Evolutionary conservation across 495 filamentous ascomycete species (phyloP), one percentile per base, ranked within the genome.

Genomic region (Aspergillus sparsus): DNA sequence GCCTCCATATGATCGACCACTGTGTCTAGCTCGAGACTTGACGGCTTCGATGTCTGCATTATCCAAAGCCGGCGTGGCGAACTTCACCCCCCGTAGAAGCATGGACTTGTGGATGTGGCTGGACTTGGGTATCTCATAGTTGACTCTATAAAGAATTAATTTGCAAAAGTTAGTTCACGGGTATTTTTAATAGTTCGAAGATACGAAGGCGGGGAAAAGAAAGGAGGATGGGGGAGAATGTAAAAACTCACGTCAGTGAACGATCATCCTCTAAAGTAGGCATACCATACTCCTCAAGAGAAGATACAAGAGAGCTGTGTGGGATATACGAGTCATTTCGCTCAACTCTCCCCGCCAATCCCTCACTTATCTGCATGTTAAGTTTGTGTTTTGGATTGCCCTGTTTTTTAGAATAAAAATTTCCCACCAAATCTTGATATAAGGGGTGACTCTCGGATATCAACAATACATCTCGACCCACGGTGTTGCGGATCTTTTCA

Each of bases 391-490:
- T 81, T 0, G 83, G 70, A 1, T 73, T 74, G 3, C 83, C 87
- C 50, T 88, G 84, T 71, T 91, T 90, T 77, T 96, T 97, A 21
- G 90, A 90, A 73, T 97, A 99, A 74, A 98, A 96, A 31, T 88
- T 89, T 10, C 73, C 76, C 3, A 85, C 87, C 50, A 97, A 81
- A 34, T 93, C 86, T 59, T 94, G 84, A 65, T 97, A 97, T 9
- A 98, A 76, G 0, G 83, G 82, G 66, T 97, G 88, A 32, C 82
- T 78, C 53, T 93, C 90, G 1, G 91, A 92, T n/a, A 98, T 75
- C 27, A 97, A 74, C 7, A 99, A 79, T 0, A 87, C 87, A 31
- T 97, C 93, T 58, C 80, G 83, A 6, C 94, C 94, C 44, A 89
- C 72, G n/a, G 79, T 76, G 66, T 99, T 99, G 32, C 94, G 87